Evolutionary conservation across 441 rosid genomes (phyloP), one percentile per base, ranked within the genome.

Genomic region (Populus tomentosa): DNA sequence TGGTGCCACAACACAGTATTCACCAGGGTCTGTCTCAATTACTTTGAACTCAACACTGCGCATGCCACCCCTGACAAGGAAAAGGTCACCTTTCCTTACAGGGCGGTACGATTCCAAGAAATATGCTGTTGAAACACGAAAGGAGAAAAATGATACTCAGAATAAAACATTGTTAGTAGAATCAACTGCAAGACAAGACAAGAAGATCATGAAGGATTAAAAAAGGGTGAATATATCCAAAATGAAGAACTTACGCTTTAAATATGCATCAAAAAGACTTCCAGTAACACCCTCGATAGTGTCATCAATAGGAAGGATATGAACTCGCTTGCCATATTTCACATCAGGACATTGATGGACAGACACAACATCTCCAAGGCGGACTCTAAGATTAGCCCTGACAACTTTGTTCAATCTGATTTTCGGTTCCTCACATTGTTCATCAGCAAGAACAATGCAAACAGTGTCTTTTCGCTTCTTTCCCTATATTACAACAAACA

Each of bases 231-330:
- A 33, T 30, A 30, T 30, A 30, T 30, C 32, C 32, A 30, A 30
- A 30, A 30, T 30, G 32, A 30, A 30, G 32, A 64, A 87, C 92
- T 84, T 76, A 92, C 97, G 93, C 75, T 90, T 90, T 50, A 92
- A 80, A 81, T 84, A 92, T 21, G 94, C 93, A 82, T 92, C 94
- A 69, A 92, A 92, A 69, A 92, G 88, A 82, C 82, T 90, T 72
- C 97, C 97, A 59, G 94, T 88, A 64, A 90, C 88, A n/a, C 94
- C 97, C 84, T 92, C 97, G 71, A 92, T 83, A 1, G 97, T 89
- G 82, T 92, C 97, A 82, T 90, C 97, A 13, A 92, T 77, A 0
- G 94, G 93, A 76, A 90, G 85, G 56, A 90, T 89, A 86, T 90
- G 94, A 18, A 90, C 94, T 73, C 94, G 91, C 84, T 89, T 89